Evolutionary conservation across 208 protist species (phyloP).

Genomic region (Leishmania mexicana): DNA sequence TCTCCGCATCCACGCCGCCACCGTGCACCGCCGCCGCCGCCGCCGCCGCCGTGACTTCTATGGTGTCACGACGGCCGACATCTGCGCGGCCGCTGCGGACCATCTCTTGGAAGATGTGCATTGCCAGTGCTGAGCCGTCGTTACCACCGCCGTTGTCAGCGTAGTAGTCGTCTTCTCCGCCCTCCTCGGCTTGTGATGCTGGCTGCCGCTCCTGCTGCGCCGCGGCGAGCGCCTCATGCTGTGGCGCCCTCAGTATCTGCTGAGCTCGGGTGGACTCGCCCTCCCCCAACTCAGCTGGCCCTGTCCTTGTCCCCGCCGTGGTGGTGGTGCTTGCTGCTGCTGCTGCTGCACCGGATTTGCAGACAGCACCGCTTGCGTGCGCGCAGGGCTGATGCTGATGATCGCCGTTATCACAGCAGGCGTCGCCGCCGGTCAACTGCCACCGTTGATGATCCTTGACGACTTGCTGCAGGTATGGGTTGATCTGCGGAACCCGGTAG

Average conservation of each 20-base stretch:
- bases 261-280: slow-evolving; percentile 6
- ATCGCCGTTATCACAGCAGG: slow-evolving; percentile 16
- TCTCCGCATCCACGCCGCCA: slow-evolving; percentile 13
- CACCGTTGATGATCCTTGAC: slow-evolving; percentile 55
- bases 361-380: background rate
- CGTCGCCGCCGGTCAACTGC: slow-evolving; percentile 30
- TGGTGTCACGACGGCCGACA: background rate
- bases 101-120: slow-evolving; percentile 45
- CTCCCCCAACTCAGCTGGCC: slow-evolving; percentile 11
- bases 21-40: background rate
- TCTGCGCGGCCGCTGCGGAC: slow-evolving; percentile 33
- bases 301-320: background rate
- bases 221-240: slow-evolving; percentile 28
- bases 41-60: background rate
- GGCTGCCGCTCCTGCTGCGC: background rate
- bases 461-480: slow-evolving; percentile 39
- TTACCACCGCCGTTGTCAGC: background rate
- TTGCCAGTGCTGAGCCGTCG: slow-evolving; percentile 5
- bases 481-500: slow-evolving; percentile 68
- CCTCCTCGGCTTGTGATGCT: background rate
- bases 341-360: background rate
- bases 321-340: background rate
- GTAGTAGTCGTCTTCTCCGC: background rate
- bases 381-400: background rate
- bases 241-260: slow-evolving; percentile 26